phyloP scores from a whole-genome alignment of 257 asterid genomes.

The Ophiorrhiza pumila region DNA sequence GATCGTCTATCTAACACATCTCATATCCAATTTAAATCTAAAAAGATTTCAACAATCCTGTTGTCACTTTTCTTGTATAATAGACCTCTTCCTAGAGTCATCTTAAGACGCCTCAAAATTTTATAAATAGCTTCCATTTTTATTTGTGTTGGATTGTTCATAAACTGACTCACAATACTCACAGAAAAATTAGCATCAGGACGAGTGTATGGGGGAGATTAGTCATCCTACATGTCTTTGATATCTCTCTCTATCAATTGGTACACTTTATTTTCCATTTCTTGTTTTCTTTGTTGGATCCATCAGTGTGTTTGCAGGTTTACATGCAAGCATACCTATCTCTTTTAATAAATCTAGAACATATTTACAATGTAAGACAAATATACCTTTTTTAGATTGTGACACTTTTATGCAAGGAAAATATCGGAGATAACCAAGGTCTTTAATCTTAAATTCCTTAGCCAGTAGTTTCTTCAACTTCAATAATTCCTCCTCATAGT shows the following conservation, averaged over 20 bases:
- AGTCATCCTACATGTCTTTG: background rate
- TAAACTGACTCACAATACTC: constrained; percentile 3
- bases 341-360: background rate
- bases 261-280: background rate
- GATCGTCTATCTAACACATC: background rate
- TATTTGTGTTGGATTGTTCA: background rate
- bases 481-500: background rate
- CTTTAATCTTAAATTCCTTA: constrained; percentile 1
- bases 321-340: background rate
- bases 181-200: background rate
- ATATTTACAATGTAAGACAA: background rate
- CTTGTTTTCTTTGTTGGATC: background rate
- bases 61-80: background rate
- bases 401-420: constrained; percentile 10
- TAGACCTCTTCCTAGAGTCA: background rate
- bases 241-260: background rate
- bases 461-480: background rate
- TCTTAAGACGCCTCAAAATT: background rate
- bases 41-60: background rate
- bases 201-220: background rate
- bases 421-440: background rate
- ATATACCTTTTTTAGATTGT: background rate
- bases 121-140: background rate
- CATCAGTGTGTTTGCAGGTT: background rate
- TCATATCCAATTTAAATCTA: background rate